A percentile compares a stretch with the other conserved stretches of the same genome.
Evolutionary conservation across 441 rosid species (phyloP).

Genomic region (Populus tomentosa): DNA sequence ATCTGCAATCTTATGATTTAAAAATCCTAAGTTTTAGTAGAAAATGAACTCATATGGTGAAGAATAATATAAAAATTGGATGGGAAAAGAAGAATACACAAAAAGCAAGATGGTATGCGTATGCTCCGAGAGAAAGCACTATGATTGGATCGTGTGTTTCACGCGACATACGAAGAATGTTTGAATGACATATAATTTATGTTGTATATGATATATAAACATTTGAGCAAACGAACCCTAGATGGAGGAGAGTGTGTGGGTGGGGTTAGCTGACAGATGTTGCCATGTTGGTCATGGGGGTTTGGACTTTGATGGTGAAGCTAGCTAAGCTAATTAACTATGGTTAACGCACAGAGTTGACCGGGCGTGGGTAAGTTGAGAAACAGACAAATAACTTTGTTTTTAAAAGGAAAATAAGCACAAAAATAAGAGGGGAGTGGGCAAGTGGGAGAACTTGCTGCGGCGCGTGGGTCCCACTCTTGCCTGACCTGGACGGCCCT

Average conservation of each 20-base stretch:
- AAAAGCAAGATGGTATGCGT: too few species aligned
- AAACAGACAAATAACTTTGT: neutral
- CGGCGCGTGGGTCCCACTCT: slow-evolving; percentile 37
- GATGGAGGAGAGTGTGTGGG: slow-evolving; percentile 16
- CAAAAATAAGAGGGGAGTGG: neutral
- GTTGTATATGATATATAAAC: slow-evolving; percentile 16
- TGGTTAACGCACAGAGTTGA: slow-evolving; percentile 33
- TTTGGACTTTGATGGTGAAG: slow-evolving; percentile 11
- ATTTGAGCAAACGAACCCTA: slow-evolving; percentile 29
- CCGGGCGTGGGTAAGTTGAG: slow-evolving; percentile 14
- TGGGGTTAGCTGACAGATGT: slow-evolving; percentile 25
- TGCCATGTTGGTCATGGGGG: slow-evolving; percentile 17
- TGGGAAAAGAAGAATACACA: neutral
- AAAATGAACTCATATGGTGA: too few species aligned
- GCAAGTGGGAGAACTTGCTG: slow-evolving; percentile 25
- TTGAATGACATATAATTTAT: neutral
- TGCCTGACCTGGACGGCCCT: slow-evolving; percentile 26
- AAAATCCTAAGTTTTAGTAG: too few species aligned
- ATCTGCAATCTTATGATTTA: too few species aligned
- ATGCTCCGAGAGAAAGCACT: neutral
- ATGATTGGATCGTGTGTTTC: slow-evolving; percentile 1
- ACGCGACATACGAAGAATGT: slow-evolving; percentile 9
- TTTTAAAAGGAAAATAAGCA: neutral
- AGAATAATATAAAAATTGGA: neutral
- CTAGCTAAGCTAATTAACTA: slow-evolving; percentile 14